These are phyloP conservation scores for Crithidia bombi DNA, from an alignment of 208 protist genomes.

Conservation along the genomic window DNA sequence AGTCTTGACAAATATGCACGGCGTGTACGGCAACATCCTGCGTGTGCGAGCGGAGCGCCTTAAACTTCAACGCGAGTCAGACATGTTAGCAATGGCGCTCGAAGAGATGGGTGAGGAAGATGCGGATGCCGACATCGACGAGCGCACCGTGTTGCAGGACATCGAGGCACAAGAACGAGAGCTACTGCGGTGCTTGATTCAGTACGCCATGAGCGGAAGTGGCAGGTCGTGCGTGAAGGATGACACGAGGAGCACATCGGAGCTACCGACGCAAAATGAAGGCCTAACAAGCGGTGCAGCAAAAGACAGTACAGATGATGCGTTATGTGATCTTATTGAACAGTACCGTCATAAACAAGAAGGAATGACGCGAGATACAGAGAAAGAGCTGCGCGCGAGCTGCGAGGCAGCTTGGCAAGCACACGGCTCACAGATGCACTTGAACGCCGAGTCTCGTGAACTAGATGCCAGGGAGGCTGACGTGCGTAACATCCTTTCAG, in stretches of 20 bases:
- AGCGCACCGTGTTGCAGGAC: not conserved
- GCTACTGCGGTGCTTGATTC: constrained; percentile 14
- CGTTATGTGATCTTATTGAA: not conserved
- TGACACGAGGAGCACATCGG: not conserved
- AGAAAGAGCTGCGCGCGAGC: not conserved
- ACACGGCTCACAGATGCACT: not conserved
- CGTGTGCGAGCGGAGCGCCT: constrained; percentile 11
- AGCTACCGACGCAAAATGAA: no score
- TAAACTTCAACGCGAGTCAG: constrained; percentile 18
- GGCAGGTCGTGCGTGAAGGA: no score
- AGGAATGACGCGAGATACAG: not conserved
- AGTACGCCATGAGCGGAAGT: not conserved
- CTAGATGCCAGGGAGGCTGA: no score
- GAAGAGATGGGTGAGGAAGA: constrained; percentile 27
- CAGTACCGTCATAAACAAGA: not conserved
- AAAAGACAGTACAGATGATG: no score
- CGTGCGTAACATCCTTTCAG: no score
- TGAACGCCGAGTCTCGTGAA: not conserved
- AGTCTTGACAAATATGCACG: no score
- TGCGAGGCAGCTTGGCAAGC: not conserved
- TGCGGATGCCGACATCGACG: not conserved
- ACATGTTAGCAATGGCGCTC: constrained; percentile 27
- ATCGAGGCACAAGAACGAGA: constrained; percentile 3
- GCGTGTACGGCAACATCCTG: not conserved
- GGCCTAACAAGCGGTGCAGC: no score